phyloP scores from a whole-genome alignment of 306 rosid genomes.

The Pyrus communis region DNA sequence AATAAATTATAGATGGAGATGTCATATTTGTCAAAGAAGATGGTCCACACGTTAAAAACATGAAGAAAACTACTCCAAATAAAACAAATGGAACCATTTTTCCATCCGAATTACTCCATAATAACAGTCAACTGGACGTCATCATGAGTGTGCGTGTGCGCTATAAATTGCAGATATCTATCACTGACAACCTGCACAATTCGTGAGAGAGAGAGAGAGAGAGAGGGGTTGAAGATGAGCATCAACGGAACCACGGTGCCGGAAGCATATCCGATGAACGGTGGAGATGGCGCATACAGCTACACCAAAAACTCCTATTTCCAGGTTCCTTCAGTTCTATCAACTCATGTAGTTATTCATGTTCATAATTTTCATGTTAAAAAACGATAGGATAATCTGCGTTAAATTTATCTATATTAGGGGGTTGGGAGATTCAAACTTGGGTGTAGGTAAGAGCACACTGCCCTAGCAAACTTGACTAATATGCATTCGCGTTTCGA shows the following conservation, averaged over 20 bases:
- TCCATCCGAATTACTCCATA: no score
- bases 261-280: conserved; percentile 7
- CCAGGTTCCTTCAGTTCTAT: not conserved
- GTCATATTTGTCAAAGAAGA: not conserved
- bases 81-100: not conserved
- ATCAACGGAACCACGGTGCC: not conserved
- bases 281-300: conserved; percentile 9
- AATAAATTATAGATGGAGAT: not conserved
- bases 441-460: no score
- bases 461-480: no score
- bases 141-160: no score
- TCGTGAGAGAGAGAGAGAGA: not conserved
- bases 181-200: not conserved
- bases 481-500: no score
- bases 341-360: not conserved
- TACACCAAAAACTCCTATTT: conserved; percentile 8
- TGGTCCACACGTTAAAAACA: not conserved
- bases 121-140: no score
- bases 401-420: no score
- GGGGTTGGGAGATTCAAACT: no score
- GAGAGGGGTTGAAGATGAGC: not conserved
- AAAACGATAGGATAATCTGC: no score
- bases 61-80: no score
- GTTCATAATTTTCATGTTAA: not conserved
- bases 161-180: not conserved